Base-by-base conservation (phyloP, 2,329 filamentous ascomycete genomes). In the Xylariales sp. region DNA sequence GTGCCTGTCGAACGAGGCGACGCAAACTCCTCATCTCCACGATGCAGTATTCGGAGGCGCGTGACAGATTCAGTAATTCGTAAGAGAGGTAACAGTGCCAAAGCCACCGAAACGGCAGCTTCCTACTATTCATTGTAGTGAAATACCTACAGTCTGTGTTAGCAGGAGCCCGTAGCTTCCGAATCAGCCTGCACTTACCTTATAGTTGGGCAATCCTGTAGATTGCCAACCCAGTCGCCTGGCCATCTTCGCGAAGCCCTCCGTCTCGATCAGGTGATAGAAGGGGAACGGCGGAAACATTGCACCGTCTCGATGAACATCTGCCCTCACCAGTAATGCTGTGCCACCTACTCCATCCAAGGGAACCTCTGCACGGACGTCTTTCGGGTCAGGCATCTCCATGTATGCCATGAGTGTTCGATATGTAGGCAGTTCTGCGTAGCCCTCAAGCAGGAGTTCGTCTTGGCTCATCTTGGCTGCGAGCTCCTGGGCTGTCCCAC, bases 281-380 rank as follows among this genome's bases (percentile, higher is more conserved):
- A 98, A 98, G 3, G 91, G 68, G 60, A 98, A 98, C 0, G 93
- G 80, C 14, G 93, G 93, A 68, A 98, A 98, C 91, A 97, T 98
- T 60, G 93, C 91, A 15, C 93, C 93, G 58, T 98, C 93, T 19
- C 93, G 81, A 62, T 98, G 93, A 18, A 98, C 93, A 45, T 97
- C 90, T 2, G 90, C 93, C 70, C 95, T 96, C 46, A 98, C 93
- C 56, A 98, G 70, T 49, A 98, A 70, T 2, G 90, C 87, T 1
- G 91, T 94, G 25, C 93, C 93, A 42, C 93, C 93, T 3, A 98
- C 93, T 37, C 93, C 93, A 60, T 98, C 93, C 7, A 98, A 74
- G 31, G 82, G 74, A 38, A 96, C 77, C 57, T 86, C 80, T 25
- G 74, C 65, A 37, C 77, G 70, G 31, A 66, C 61, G 52, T 86